phyloP scores from a whole-genome alignment of 1,284 basidiomycete species.

The Tilletia indica region DNA sequence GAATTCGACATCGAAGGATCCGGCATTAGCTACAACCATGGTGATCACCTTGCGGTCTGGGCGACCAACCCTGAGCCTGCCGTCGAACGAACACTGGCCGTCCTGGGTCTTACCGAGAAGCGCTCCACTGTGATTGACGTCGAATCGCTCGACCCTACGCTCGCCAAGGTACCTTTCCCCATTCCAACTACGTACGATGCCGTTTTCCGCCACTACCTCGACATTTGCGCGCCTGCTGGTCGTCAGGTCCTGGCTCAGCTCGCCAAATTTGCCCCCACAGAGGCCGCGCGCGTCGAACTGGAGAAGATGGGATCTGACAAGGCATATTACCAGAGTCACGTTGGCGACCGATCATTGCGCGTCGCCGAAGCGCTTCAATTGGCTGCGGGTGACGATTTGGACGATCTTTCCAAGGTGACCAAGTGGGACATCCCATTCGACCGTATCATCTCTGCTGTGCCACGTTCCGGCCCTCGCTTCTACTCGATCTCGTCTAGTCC shows the following conservation, averaged over 20 bases:
- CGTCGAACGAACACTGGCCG: constrained; percentile 80
- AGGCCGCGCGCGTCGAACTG: constrained; percentile 72
- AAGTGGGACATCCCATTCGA: constrained; percentile 94
- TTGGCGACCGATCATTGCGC: constrained; percentile 79
- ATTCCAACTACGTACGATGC: constrained; percentile 91
- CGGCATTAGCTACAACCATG: constrained; percentile 96
- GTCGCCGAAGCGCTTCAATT: constrained; percentile 87
- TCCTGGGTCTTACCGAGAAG: constrained; percentile 72
- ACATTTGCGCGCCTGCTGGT: constrained; percentile 86
- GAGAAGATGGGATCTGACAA: constrained; percentile 80
- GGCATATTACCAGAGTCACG: constrained; percentile 74
- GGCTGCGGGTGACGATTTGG: constrained; percentile 74
- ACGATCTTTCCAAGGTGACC: constrained; percentile 67
- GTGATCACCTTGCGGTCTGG: constrained; percentile 97
- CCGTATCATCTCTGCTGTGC: constrained; percentile 85
- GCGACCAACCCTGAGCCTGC: constrained; percentile 88
- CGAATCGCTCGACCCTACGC: constrained; percentile 90
- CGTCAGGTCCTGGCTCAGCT: constrained; percentile 86
- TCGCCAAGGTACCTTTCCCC: constrained; percentile 98
- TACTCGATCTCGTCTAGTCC: constrained; percentile 98
- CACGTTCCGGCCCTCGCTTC: constrained; percentile 91
- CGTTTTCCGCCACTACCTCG: constrained; percentile 93
- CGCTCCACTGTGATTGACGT: constrained; percentile 77
- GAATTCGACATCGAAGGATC: constrained; percentile 93
- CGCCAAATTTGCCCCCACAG: constrained; percentile 81